Evolutionary conservation across 2,329 filamentous ascomycete species (phyloP).

Genomic region (Fusarium pseudograminearum): DNA sequence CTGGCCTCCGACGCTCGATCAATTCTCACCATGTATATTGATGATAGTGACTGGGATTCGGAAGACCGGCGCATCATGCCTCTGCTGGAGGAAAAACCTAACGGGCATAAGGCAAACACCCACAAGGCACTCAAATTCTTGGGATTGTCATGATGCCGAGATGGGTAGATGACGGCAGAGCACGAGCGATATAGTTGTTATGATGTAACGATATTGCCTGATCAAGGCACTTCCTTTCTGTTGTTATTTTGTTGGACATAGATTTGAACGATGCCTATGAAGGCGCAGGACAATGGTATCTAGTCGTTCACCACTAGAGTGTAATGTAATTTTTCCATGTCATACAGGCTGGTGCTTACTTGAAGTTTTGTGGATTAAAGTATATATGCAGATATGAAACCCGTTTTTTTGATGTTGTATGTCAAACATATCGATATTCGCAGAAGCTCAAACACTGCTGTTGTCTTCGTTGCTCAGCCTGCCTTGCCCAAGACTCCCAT

Average conservation of each 20-base stretch:
- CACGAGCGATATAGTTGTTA: slow-evolving; percentile 18
- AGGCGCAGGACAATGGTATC: slow-evolving; percentile 13
- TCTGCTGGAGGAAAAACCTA: slow-evolving; percentile 56
- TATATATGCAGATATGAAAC: not conserved
- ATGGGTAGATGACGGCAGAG: not conserved
- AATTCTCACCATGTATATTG: slow-evolving; percentile 53
- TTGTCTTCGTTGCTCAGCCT: slow-evolving; percentile 32
- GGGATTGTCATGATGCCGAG: slow-evolving; percentile 54
- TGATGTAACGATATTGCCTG: slow-evolving; percentile 42
- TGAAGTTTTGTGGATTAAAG: not conserved
- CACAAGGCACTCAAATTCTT: slow-evolving; percentile 67
- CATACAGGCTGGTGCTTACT: not conserved
- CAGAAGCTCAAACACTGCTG: slow-evolving; percentile 15
- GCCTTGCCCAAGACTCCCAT: slow-evolving; percentile 37
- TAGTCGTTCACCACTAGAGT: slow-evolving; percentile 13
- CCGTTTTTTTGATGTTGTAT: not conserved
- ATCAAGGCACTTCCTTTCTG: slow-evolving; percentile 28
- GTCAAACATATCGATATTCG: not conserved
- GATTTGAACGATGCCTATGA: slow-evolving; percentile 13
- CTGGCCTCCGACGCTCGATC: slow-evolving; percentile 48
- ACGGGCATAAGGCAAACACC: slow-evolving; percentile 56
- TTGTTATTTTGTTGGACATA: slow-evolving; percentile 18
- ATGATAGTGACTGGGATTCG: slow-evolving; percentile 59
- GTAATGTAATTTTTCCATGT: slow-evolving; percentile 18
- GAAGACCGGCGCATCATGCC: slow-evolving; percentile 67